Evolutionary conservation across 2,329 filamentous ascomycete genomes (phyloP), one percentile per base, ranked within the genome.

Genomic region (Xylariaceae sp.): DNA sequence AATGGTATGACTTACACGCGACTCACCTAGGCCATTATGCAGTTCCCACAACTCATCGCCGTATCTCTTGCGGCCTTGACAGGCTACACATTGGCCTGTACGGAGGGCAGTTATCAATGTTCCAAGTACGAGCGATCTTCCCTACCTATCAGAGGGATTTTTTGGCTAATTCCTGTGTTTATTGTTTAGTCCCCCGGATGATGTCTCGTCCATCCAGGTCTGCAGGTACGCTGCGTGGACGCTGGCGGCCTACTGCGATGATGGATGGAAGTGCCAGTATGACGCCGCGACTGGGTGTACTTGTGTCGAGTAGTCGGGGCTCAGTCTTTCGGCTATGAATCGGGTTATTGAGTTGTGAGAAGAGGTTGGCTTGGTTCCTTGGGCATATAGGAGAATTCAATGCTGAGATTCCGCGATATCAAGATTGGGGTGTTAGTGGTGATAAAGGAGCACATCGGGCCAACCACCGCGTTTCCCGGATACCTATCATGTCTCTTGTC

Each of bases 231-330:
- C 53, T 37, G 41, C 15, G 15, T 60, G 58, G 58, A 39, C 47
- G 6, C 17, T 45, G 11, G 13, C 18, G 5, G 49, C 58, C 2
- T 41, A 48, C 45, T 60, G 58, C 37, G 44, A 34, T 4, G 17
- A 55, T 8, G 58, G 54, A 10, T 50, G 34, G 51, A 54, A 41
- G 35, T 60, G 58, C 39, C 44, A 39, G 23, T 44, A 23, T n/a
- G 54, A 60, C 50, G 39, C 48, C n/a, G 39, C 54, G 3, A 45
- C 30, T 23, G 58, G 54, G 30, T 60, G 49, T 35, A 60, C 58
- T 18, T 60, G 58, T 50, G 34, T 35, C 8, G 37, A 39, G 37
- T 39, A 39, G 37, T 39, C 23, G 23, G 37, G 37, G 37, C 8
- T 39, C 51, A 56, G 57, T 10, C 23, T 30, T 49, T 3, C 15